phyloP scores from a whole-genome alignment of 2,329 filamentous ascomycete genomes.

The Verticillium nonalfalfae region DNA sequence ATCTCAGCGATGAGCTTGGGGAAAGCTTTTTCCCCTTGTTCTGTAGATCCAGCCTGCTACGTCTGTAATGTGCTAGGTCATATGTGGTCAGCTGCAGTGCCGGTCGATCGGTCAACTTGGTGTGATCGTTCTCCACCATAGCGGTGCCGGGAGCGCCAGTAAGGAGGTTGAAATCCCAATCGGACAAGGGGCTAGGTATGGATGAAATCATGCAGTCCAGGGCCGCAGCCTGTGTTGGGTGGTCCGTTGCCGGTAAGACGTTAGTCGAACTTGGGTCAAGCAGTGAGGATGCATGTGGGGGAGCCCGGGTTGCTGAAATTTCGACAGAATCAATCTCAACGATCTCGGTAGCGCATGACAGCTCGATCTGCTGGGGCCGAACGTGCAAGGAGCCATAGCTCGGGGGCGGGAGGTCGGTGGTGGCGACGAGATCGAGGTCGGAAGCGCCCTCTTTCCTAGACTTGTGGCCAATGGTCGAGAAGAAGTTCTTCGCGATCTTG shows the following conservation, averaged over 20 bases:
- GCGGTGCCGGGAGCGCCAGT: not conserved
- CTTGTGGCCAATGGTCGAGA: slow-evolving; percentile 44
- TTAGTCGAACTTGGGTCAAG: not conserved
- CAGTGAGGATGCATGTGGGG: not conserved
- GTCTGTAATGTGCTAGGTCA: slow-evolving; percentile 24
- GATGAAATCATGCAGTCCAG: not conserved
- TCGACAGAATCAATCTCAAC: slow-evolving; percentile 46
- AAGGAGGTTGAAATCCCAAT: slow-evolving; percentile 2
- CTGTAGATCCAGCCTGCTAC: slow-evolving; percentile 14
- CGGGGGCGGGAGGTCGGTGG: slow-evolving; percentile 27
- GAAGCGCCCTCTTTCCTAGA: slow-evolving; percentile 27
- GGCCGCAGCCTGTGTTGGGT: not conserved
- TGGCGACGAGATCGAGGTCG: slow-evolving; percentile 23
- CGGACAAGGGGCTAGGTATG: slow-evolving; percentile 7
- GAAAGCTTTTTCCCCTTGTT: slow-evolving; percentile 31
- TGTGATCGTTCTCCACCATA: slow-evolving; percentile 12
- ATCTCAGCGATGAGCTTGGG: slow-evolving; percentile 41
- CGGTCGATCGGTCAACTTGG: slow-evolving; percentile 20
- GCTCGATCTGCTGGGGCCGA: slow-evolving; percentile 29
- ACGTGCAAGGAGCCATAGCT: slow-evolving; percentile 37
- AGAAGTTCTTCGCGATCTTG: slow-evolving; percentile 47
- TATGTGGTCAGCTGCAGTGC: slow-evolving; percentile 31
- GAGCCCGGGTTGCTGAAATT: slow-evolving; percentile 14
- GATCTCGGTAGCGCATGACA: slow-evolving; percentile 43
- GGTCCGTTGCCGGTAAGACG: not conserved